These are phyloP conservation scores for Tilletia caries DNA, from an alignment of 1,284 basidiomycete genomes.

Conservation along the genomic window DNA sequence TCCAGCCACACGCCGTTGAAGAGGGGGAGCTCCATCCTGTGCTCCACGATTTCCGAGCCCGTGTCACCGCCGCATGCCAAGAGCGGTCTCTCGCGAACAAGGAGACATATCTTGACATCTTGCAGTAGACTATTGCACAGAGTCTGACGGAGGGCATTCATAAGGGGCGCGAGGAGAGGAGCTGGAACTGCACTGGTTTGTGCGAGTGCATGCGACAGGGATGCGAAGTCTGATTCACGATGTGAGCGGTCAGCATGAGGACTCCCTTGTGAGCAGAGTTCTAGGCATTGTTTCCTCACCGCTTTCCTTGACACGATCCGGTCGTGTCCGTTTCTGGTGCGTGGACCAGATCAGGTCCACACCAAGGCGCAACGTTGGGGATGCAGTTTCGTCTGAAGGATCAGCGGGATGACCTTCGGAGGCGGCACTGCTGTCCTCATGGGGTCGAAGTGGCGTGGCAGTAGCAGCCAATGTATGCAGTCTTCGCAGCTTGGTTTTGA, in stretches of 20 bases:
- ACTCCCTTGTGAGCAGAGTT: too few relatives aligned
- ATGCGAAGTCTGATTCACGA: not conserved
- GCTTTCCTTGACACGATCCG: too few relatives aligned
- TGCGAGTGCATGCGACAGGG: not conserved
- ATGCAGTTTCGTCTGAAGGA: not conserved
- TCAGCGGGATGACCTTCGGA: not conserved
- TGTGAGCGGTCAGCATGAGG: too few relatives aligned
- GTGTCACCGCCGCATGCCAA: not conserved
- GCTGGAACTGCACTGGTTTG: not conserved
- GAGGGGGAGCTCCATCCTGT: not conserved
- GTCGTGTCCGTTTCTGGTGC: not conserved
- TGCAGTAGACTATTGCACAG: not conserved
- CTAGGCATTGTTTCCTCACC: too few relatives aligned
- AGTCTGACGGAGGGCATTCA: not conserved
- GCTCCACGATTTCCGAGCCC: not conserved
- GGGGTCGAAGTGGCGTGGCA: not conserved
- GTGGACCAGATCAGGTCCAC: conserved; percentile 5
- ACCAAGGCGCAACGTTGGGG: not conserved
- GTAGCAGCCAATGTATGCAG: not conserved
- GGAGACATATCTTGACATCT: not conserved
- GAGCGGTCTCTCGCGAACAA: not conserved
- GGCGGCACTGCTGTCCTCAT: not conserved
- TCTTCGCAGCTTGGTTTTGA: not conserved
- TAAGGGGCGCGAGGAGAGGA: not conserved
- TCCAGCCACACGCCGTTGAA: conserved; percentile 7